Evolutionary conservation across 225 moss, liverwort and hornwort species (phyloP).

Genomic region (Sphagnum tenellum): DNA sequence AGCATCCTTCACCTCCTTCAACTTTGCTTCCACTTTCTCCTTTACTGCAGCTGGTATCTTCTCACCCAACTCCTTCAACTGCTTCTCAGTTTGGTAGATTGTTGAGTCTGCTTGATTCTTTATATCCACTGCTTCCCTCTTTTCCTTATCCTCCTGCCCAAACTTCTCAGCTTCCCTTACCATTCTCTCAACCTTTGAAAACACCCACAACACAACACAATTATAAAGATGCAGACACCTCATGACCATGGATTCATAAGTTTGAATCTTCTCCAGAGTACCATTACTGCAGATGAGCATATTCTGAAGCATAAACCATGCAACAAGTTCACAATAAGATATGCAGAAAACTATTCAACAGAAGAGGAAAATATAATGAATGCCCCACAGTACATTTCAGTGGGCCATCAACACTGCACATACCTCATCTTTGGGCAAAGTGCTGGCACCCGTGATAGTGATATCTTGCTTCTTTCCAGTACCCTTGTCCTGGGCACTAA

Average conservation of each 20-base stretch:
- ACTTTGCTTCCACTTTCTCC: conserved; percentile 28
- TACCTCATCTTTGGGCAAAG: conserved; percentile 56
- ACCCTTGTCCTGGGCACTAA: conserved; percentile 62
- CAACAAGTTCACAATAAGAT: too few relatives aligned
- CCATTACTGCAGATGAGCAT: too few relatives aligned
- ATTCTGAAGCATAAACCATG: too few relatives aligned
- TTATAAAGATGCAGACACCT: too few relatives aligned
- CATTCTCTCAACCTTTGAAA: conserved; percentile 48
- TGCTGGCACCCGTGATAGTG: conserved; percentile 61
- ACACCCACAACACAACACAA: too few relatives aligned
- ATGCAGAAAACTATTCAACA: too few relatives aligned
- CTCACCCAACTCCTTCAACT: conserved; percentile 46
- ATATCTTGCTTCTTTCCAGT: conserved; percentile 81
- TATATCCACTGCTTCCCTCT: conserved; percentile 35
- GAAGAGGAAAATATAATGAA: too few relatives aligned
- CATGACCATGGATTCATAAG: too few relatives aligned
- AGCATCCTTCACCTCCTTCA: conserved; percentile 30
- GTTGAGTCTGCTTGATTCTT: conserved; percentile 33
- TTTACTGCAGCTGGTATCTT: conserved; percentile 45
- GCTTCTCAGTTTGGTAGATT: conserved; percentile 46
- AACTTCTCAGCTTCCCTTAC: conserved; percentile 53
- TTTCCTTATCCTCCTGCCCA: conserved; percentile 33
- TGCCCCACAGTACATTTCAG: too few relatives aligned
- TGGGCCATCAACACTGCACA: not conserved
- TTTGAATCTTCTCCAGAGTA: too few relatives aligned